Base-by-base conservation (phyloP, 164 flowering plant genomes). In the Magnolia kwangsiensis region DNA sequence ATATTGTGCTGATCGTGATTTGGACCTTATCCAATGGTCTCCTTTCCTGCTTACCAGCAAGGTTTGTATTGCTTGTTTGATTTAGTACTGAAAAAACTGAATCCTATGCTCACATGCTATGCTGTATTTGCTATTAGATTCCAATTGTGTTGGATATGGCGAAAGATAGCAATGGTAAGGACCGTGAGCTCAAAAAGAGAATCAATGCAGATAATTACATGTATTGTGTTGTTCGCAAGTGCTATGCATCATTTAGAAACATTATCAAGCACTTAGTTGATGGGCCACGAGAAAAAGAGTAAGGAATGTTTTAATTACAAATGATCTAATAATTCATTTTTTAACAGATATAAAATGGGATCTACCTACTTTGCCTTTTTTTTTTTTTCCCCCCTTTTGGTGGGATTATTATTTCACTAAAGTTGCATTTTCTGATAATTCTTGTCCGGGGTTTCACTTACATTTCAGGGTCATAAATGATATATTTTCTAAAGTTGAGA, bases 121-220 rank as follows among this genome's bases (percentile, higher is more conserved):
- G 14, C 13, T 27, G 76, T 19, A 66, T 10, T 83, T 11, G 79
- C 64, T 50, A 67, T 2, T 72, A 94, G 99, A 96, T 96, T 45
- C 99, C 99, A 58, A 92, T 96, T 58, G 99, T 98, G 29, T 78
- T 96, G 73, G 99, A 96, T 80, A 94, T 96, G 99, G 99, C 98
- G 14, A 96, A 94, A 83, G 99, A 92, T 78, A 92, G 98, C 85
- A 89, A 88, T 78, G 98, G 96, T 1, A 91, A 90, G 75, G 97
- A 92, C 63, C 78, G 82, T 21, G 99, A 96, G 80, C 85, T 96
- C 79, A 89, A 81, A 67, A 96, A 92, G 83, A 85, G 98, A 80
- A 90, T 96, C 79, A 82, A 71, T 27, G 29, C 75, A 69, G 97
- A 96, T 72, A 27, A 63, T 65, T 96, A 94, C 77, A 96, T 94